A percentile compares a stretch with the other conserved stretches of the same genome.
phyloP scores from a whole-genome alignment of 2,329 filamentous ascomycete species.

The Delphinella strobiligena region DNA sequence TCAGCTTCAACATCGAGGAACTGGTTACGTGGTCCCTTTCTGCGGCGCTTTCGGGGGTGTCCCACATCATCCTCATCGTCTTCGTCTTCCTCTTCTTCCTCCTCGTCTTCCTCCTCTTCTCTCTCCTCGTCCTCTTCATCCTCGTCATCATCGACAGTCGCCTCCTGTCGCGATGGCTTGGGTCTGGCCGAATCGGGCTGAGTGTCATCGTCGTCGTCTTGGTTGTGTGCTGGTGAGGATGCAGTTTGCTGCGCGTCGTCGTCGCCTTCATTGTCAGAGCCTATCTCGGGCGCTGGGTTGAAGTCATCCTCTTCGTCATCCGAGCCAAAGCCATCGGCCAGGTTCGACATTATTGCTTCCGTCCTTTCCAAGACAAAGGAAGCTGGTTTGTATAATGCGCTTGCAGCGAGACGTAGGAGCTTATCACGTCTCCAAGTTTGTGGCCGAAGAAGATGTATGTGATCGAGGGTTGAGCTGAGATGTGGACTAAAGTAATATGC shows the following conservation, averaged over 20 bases:
- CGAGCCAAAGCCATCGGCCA: constrained; percentile 40
- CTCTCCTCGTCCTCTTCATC: constrained; percentile 48
- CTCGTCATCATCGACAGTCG: constrained; percentile 51
- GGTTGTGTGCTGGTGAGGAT: constrained; percentile 2
- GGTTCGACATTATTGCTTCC: constrained; percentile 20
- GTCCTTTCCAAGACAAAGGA: background rate
- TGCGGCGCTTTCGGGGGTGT: constrained; percentile 68
- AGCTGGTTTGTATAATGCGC: background rate
- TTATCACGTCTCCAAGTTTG: too few species aligned
- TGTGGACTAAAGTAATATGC: background rate
- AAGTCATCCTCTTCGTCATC: constrained; percentile 77
- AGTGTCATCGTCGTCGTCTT: constrained; percentile 23
- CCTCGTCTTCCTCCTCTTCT: constrained; percentile 42
- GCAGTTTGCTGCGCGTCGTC: constrained; percentile 24
- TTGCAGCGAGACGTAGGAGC: too few species aligned
- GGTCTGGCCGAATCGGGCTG: constrained; percentile 30
- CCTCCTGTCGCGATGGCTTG: constrained; percentile 34
- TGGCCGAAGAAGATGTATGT: too few species aligned
- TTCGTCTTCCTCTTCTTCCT: constrained; percentile 21
- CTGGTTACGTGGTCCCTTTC: constrained; percentile 61
- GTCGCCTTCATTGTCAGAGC: constrained; percentile 56
- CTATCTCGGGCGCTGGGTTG: constrained; percentile 65
- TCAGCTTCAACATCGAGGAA: constrained; percentile 98
- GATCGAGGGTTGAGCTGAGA: background rate
- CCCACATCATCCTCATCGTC: constrained; percentile 25